These are phyloP conservation scores for Exophiala viscosa DNA, from an alignment of 2,329 filamentous ascomycete species.

Conservation along the genomic window DNA sequence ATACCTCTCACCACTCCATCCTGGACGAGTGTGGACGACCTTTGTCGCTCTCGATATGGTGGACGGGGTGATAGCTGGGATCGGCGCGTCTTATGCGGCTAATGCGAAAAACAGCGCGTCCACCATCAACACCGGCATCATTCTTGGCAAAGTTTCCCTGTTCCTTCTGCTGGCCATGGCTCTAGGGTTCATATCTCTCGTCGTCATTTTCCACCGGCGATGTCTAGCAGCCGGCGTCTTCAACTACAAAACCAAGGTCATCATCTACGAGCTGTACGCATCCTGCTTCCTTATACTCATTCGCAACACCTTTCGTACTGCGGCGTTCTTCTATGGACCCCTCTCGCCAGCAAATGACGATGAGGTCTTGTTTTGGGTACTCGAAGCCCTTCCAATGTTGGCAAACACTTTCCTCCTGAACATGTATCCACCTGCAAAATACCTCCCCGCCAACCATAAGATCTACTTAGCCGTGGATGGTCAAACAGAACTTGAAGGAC, in stretches of 20 bases:
- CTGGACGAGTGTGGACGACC: slow-evolving; percentile 56
- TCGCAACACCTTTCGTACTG: slow-evolving; percentile 51
- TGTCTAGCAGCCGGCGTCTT: slow-evolving; percentile 40
- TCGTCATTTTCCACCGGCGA: slow-evolving; percentile 45
- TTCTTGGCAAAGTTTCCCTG: slow-evolving; percentile 49
- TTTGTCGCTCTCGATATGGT: slow-evolving; percentile 52
- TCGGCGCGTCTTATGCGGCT: slow-evolving; percentile 35
- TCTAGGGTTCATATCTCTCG: slow-evolving; percentile 47
- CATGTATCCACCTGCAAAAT: slow-evolving; percentile 49
- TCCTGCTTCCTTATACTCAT: slow-evolving; percentile 37
- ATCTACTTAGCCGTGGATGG: slow-evolving; percentile 52
- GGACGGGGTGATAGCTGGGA: slow-evolving; percentile 48
- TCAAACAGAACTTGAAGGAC: slow-evolving; percentile 49
- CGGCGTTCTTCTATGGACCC: slow-evolving; percentile 44
- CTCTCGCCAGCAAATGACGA: slow-evolving; percentile 36
- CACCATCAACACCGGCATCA: slow-evolving; percentile 41
- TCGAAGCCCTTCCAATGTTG: slow-evolving; percentile 52
- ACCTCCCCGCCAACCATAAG: slow-evolving; percentile 48
- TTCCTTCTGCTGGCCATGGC: slow-evolving; percentile 52
- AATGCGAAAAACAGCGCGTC: slow-evolving; percentile 30
- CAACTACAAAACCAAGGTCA: slow-evolving; percentile 39
- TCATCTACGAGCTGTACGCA: slow-evolving; percentile 44
- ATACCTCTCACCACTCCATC: slow-evolving; percentile 51
- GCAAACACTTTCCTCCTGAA: slow-evolving; percentile 51
- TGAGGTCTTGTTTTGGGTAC: slow-evolving; percentile 54